phyloP scores from a whole-genome alignment of 148 eudicot species.

The Spergularia marina region DNA sequence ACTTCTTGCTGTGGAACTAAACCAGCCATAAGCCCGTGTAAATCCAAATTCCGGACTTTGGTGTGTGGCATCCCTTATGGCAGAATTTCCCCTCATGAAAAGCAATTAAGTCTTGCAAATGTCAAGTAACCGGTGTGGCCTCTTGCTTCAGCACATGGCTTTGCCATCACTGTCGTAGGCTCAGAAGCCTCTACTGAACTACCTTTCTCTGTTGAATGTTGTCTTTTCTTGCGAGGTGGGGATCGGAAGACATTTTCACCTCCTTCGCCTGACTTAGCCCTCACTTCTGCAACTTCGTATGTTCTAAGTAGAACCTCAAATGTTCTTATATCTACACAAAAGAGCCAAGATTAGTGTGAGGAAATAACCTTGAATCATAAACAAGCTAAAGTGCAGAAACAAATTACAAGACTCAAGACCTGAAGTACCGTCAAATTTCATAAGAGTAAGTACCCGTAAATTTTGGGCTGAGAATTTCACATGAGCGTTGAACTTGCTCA shows the following conservation, averaged over 20 bases:
- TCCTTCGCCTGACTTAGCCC: slow-evolving; percentile 32
- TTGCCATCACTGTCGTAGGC: slow-evolving; percentile 52
- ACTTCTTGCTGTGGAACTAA: neutral
- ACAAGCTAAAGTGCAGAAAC: neutral
- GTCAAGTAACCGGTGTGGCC: slow-evolving; percentile 95
- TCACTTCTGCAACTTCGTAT: slow-evolving; percentile 70
- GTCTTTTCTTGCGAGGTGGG: slow-evolving; percentile 70
- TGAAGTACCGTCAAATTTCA: neutral
- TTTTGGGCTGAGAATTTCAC: slow-evolving; percentile 52
- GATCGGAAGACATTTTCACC: slow-evolving; percentile 35
- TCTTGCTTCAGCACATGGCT: slow-evolving; percentile 66
- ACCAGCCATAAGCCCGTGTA: neutral
- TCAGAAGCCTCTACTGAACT: slow-evolving; percentile 39
- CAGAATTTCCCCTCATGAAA: slow-evolving; percentile 3
- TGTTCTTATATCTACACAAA: slow-evolving; percentile 69
- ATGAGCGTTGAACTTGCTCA: slow-evolving; percentile 89
- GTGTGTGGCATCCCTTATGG: neutral
- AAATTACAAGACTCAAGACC: neutral
- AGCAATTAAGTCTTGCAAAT: slow-evolving; percentile 74
- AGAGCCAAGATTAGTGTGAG: neutral
- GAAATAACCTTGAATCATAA: neutral
- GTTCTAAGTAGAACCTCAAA: slow-evolving; percentile 87
- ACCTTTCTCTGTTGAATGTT: slow-evolving; percentile 40
- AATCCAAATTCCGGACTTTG: neutral
- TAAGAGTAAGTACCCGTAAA: slow-evolving; percentile 54